Base-by-base conservation (phyloP, 2,329 filamentous ascomycete species). In the Paramyrothecium roridum region DNA sequence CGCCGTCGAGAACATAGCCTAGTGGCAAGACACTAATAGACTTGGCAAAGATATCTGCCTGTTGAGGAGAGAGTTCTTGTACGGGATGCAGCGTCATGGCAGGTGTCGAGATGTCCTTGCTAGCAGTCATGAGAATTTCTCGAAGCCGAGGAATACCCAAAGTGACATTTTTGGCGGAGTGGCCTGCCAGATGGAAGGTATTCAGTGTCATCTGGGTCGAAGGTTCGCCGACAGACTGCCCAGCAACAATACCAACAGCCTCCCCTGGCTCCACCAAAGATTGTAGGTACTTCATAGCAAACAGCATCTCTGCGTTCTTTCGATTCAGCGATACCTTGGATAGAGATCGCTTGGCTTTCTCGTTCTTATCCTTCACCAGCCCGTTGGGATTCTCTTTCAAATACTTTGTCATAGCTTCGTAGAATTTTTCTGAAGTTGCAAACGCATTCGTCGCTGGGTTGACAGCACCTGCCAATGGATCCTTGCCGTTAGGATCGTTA, bases 131-230 rank as follows among this genome's bases (percentile, higher is more conserved):
- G 61, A 99, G 84, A 65, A 99, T 97, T 82, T 99, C 95, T 76
- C 95, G 84, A 20, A 99, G 82, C 76, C 95, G 91, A 56, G 95
- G 95, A 68, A 99, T 98, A 90, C 95, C 95, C 20, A 97, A 84
- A 1, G 95, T 99, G 69, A 99, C 96, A 82, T 99, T 99, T 81
- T 97, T 98, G 30, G 95, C 89, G 20, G 95, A 93, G 79, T 98
- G 93, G 68, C 95, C 95, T 73, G 95, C 95, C 84, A 99, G 90
- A 83, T 99, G 95, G 84, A 99, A 99, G 26, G 96, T 99, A 76
- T 99, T 99, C 54, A 99, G 79, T 8, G 96, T 99, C 96, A 99
- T 99, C 73, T 99, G 95, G 12, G 95, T 99, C 2, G 93, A 97
- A 10, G 96, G 95, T 70, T 99, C 96, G 69, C 95, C 95, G 46